A percentile compares a stretch with the other conserved stretches of the same genome.
Conservation (phyloP, 1,284 basidiomycete species). For the Melampsora americana region DNA sequence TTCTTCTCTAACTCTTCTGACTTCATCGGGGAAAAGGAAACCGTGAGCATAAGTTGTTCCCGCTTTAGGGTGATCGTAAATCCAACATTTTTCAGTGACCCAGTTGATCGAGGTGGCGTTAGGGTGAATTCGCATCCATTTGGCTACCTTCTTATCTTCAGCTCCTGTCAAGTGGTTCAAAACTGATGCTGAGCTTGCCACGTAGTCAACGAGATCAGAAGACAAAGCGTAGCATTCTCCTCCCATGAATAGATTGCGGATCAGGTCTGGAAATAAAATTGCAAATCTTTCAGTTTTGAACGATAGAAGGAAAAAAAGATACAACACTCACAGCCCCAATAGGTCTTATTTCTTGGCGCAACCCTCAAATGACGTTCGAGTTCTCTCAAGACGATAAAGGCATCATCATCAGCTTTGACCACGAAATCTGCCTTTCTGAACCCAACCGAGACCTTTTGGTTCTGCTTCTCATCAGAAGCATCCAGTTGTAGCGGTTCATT, state of each 20-base stretch:
- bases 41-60: conserved; percentile 89
- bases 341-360: conserved; percentile 69
- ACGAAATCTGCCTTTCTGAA: conserved; percentile 72
- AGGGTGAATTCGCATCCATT: conserved; percentile 89
- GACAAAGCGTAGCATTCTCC: conserved; percentile 91
- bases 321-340: conserved; percentile 72
- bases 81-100: conserved; percentile 91
- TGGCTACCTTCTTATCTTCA: conserved; percentile 88
- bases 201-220: conserved; percentile 83
- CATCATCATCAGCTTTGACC: conserved; percentile 88
- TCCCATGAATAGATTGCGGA: conserved; percentile 92
- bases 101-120: conserved; percentile 74
- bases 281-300: conserved; percentile 12
- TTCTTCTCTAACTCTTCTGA: conserved; percentile 63
- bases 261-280: conserved; percentile 62
- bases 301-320: neutral
- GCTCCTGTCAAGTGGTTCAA: conserved; percentile 71
- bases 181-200: conserved; percentile 70
- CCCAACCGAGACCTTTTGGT: conserved; percentile 59
- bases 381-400: conserved; percentile 89
- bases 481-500: conserved; percentile 39
- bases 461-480: conserved; percentile 47
- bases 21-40: conserved; percentile 91
- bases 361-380: conserved; percentile 78
- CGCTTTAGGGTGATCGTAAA: conserved; percentile 93